phyloP scores from a whole-genome alignment of 2,329 filamentous ascomycete genomes.

The Cladophialophora immunda region DNA sequence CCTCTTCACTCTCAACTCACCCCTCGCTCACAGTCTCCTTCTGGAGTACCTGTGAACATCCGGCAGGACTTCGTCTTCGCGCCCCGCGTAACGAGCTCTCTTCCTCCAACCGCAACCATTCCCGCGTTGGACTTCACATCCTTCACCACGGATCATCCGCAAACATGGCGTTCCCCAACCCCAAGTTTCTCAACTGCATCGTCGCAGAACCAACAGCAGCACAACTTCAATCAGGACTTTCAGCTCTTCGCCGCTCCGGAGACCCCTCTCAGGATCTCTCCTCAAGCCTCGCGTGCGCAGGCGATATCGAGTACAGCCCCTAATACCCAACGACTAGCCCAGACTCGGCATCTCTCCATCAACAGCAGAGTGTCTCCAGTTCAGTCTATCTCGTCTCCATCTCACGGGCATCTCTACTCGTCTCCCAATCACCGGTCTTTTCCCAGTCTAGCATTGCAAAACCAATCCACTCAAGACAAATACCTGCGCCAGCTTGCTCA shows the following conservation, averaged over 20 bases:
- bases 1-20: slow-evolving; percentile 41
- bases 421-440: slow-evolving; percentile 39
- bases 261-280: slow-evolving; percentile 35
- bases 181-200: slow-evolving; percentile 45
- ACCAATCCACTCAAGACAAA: slow-evolving; percentile 33
- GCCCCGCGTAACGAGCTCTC: slow-evolving; percentile 41
- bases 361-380: slow-evolving; percentile 39
- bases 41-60: slow-evolving; percentile 44
- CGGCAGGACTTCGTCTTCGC: slow-evolving; percentile 41
- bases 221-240: slow-evolving; percentile 46
- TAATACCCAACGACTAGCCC: slow-evolving; percentile 39
- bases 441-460: slow-evolving; percentile 40
- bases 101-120: slow-evolving; percentile 46
- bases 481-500: slow-evolving; percentile 41
- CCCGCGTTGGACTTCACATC: slow-evolving; percentile 44
- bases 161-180: slow-evolving; percentile 47
- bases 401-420: slow-evolving; percentile 35
- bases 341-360: slow-evolving; percentile 40
- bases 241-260: slow-evolving; percentile 45
- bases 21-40: slow-evolving; percentile 43
- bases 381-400: slow-evolving; percentile 38
- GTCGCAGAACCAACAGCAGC: slow-evolving; percentile 39
- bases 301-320: slow-evolving; percentile 45
- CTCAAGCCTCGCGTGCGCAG: slow-evolving; percentile 43
- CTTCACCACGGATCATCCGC: slow-evolving; percentile 49